A percentile compares a stretch with the other conserved stretches of the same genome.
phyloP scores from a whole-genome alignment of 1,284 basidiomycete species.

The Phaffia rhodozyma region DNA sequence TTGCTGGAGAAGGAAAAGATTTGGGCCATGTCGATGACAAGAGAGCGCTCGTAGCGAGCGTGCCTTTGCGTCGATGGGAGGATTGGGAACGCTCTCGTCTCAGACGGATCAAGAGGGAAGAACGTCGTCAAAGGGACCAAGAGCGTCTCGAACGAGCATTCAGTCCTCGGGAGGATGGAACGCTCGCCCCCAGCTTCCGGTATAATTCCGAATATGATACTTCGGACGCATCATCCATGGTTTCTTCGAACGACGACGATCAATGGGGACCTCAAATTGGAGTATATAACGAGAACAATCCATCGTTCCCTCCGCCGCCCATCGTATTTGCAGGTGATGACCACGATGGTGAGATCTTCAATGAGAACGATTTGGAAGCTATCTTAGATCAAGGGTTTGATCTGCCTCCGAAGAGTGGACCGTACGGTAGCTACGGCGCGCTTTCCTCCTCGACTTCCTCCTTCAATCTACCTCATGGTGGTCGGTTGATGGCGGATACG shows the following conservation, averaged over 20 bases:
- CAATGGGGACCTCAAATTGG: conserved; percentile 55
- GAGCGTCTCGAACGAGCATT: conserved; percentile 54
- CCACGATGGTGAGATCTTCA: conserved; percentile 51
- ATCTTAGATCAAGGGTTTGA: conserved; percentile 83
- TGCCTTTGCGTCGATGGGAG: conserved; percentile 92
- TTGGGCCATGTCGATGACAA: conserved; percentile 62
- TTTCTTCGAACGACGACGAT: conserved; percentile 75
- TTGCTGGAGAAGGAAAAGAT: conserved; percentile 68
- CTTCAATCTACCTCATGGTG: background rate
- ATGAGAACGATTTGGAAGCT: conserved; percentile 64
- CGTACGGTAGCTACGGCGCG: background rate
- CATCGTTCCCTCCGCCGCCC: conserved; percentile 68
- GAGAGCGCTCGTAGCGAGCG: conserved; percentile 38
- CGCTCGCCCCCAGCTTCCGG: conserved; percentile 21
- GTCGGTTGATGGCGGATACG: background rate
- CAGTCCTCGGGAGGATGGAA: conserved; percentile 22
- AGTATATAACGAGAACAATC: conserved; percentile 72
- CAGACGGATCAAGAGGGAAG: conserved; percentile 81
- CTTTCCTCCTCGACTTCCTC: conserved; percentile 1
- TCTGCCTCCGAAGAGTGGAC: background rate
- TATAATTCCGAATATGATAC: conserved; percentile 32
- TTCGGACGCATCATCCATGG: conserved; percentile 52
- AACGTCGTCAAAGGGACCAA: conserved; percentile 65
- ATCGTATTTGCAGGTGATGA: conserved; percentile 46
- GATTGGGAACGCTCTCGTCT: conserved; percentile 98